A percentile compares a stretch with the other conserved stretches of the same genome.
phyloP scores from a whole-genome alignment of 23 red algal species.

The Gracilaria gracilis region DNA sequence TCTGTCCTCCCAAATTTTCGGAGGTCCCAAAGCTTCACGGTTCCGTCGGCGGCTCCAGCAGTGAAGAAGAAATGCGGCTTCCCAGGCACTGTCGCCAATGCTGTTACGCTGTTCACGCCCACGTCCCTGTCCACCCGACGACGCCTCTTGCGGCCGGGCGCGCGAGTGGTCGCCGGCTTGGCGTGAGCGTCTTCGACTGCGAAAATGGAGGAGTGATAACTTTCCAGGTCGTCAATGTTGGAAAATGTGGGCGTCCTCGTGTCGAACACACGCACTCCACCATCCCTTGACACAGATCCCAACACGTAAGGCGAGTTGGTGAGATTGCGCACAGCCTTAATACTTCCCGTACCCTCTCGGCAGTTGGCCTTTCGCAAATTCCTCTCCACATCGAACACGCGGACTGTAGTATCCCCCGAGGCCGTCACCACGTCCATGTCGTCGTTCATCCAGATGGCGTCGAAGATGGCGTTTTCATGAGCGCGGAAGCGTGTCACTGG shows the following conservation, averaged over 20 bases:
- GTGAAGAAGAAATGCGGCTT: slow-evolving; percentile 32
- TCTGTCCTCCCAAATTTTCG: slow-evolving; percentile 19
- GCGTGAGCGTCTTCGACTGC: slow-evolving; percentile 11
- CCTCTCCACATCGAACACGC: slow-evolving; percentile 60
- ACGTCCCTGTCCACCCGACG: neutral
- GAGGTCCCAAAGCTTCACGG: slow-evolving; percentile 85
- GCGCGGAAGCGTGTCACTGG: slow-evolving; percentile 48
- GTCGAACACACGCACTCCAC: slow-evolving; percentile 58
- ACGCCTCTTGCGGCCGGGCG: slow-evolving; percentile 30
- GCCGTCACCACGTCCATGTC: slow-evolving; percentile 75
- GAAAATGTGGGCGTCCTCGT: slow-evolving; percentile 17
- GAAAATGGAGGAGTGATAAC: slow-evolving; percentile 5
- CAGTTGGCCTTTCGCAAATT: slow-evolving; percentile 15
- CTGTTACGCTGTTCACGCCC: slow-evolving; percentile 62
- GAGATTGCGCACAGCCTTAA: slow-evolving; percentile 71
- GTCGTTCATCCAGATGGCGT: slow-evolving; percentile 68
- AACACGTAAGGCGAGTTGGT: slow-evolving; percentile 48
- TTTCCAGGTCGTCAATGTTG: neutral
- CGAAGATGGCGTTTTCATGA: slow-evolving; percentile 85
- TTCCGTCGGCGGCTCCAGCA: slow-evolving; percentile 78
- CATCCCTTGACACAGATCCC: slow-evolving; percentile 69
- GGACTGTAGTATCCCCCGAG: slow-evolving; percentile 73
- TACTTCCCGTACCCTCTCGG: slow-evolving; percentile 50
- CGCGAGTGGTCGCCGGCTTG: neutral
- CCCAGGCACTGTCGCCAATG: slow-evolving; percentile 37